These are phyloP conservation scores for Cercospora sp. DNA, from an alignment of 2,329 filamentous ascomycete species.

Conservation along the genomic window DNA sequence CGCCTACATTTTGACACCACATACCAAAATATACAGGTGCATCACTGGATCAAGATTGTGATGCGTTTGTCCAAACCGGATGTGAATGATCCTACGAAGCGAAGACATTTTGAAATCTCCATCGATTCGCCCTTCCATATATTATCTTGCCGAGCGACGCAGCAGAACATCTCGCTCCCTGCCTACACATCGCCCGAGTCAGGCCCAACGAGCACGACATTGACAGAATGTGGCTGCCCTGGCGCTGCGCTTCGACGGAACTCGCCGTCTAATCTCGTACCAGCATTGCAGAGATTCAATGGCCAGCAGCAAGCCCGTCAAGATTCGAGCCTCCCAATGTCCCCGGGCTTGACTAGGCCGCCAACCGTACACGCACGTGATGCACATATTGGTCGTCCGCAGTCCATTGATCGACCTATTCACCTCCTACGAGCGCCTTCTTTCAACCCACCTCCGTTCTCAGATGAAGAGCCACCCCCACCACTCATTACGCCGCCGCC, in stretches of 20 bases:
- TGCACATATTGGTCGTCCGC: constrained; percentile 28
- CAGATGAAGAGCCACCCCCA: constrained; percentile 75
- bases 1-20: constrained; percentile 86
- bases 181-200: constrained; percentile 64
- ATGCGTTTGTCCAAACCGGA: constrained; percentile 87
- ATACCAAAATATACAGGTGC: constrained; percentile 90
- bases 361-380: constrained; percentile 43
- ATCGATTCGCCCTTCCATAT: constrained; percentile 95
- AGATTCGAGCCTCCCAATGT: constrained; percentile 15
- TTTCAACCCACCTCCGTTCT: constrained; percentile 84
- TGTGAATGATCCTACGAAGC: constrained; percentile 71
- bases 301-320: constrained; percentile 26
- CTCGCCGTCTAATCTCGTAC: constrained; percentile 53
- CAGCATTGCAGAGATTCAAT: constrained; percentile 60
- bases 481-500: constrained; percentile 78
- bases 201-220: constrained; percentile 35
- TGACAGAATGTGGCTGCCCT: constrained; percentile 64
- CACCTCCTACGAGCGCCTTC: constrained; percentile 81
- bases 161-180: constrained; percentile 82
- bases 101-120: constrained; percentile 91
- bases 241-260: constrained; percentile 58
- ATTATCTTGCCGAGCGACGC: constrained; percentile 87
- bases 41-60: constrained; percentile 97
- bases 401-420: constrained; percentile 64
- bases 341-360: constrained; percentile 54